Conservation (phyloP, 768 basidiomycete species). For the Hemileccinum impolitum region DNA sequence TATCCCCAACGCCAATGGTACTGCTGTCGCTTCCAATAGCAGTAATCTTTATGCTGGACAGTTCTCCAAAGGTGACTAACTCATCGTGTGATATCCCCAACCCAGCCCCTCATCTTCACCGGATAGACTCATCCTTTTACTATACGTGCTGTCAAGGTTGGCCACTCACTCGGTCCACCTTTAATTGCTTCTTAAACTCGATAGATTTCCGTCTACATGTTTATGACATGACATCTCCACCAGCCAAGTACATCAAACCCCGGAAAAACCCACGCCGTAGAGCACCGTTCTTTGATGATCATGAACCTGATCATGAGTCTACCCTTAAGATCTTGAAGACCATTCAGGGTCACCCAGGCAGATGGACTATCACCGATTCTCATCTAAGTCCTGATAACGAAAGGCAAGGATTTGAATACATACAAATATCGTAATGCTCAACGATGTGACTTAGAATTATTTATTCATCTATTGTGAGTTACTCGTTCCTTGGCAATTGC, state of each 20-base stretch:
- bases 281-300: constrained; percentile 21
- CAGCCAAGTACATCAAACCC: constrained; percentile 19
- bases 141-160: constrained; percentile 88
- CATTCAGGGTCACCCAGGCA: constrained; percentile 70
- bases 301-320: constrained; percentile 43
- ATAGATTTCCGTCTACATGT: constrained; percentile 86
- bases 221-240: constrained; percentile 69
- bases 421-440: constrained; percentile 42
- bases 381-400: constrained; percentile 88
- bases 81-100: not conserved
- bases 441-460: constrained; percentile 60
- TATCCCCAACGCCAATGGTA: constrained; percentile 77
- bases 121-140: constrained; percentile 80
- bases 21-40: constrained; percentile 68
- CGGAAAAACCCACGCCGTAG: constrained; percentile 14
- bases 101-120: constrained; percentile 3
- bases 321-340: constrained; percentile 54
- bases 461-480: constrained; percentile 78
- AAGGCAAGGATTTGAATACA: constrained; percentile 47
- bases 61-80: constrained; percentile 61
- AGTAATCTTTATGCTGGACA: constrained; percentile 84
- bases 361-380: constrained; percentile 95
- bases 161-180: constrained; percentile 1
- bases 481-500: not conserved
- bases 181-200: not conserved